Evolutionary conservation across 2,329 filamentous ascomycete species (phyloP).

Genomic region (Stagonosporopsis vannaccii): DNA sequence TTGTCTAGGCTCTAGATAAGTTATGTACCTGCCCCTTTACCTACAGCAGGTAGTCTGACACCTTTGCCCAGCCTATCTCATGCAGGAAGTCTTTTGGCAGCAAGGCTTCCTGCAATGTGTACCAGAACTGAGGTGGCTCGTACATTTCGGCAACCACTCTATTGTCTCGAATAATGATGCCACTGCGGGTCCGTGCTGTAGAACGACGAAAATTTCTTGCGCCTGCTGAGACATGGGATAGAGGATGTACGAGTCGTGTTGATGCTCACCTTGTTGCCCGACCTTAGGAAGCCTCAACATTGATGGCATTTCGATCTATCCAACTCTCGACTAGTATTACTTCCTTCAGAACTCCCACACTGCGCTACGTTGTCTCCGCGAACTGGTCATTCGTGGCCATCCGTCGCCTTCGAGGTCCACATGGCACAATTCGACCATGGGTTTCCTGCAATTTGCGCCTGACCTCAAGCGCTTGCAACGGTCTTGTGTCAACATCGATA

Average conservation of each 20-base stretch:
- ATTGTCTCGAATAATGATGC: not conserved
- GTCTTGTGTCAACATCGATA: not conserved
- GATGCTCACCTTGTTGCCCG: not conserved
- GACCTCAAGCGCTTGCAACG: not conserved
- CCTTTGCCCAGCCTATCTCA: no score
- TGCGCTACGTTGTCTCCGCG: not conserved
- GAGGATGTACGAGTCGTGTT: constrained; percentile 5
- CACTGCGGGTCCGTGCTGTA: not conserved
- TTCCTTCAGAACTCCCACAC: not conserved
- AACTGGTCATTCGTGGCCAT: not conserved
- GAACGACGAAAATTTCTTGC: not conserved
- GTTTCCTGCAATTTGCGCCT: not conserved
- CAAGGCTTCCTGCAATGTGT: no score
- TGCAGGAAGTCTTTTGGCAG: no score
- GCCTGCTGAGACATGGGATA: not conserved
- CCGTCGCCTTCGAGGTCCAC: not conserved
- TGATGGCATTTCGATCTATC: not conserved
- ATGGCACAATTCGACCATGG: not conserved
- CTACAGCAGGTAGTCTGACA: no score
- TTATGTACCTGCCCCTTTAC: no score
- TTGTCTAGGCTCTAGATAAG: no score
- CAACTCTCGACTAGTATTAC: not conserved
- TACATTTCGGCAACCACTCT: no score
- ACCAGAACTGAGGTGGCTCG: no score
- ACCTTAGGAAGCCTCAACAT: not conserved